A percentile compares a stretch with the other conserved stretches of the same genome.
phyloP scores from a whole-genome alignment of 352 stramenopile genomes.

The Pythium rhizo-oryzae region DNA sequence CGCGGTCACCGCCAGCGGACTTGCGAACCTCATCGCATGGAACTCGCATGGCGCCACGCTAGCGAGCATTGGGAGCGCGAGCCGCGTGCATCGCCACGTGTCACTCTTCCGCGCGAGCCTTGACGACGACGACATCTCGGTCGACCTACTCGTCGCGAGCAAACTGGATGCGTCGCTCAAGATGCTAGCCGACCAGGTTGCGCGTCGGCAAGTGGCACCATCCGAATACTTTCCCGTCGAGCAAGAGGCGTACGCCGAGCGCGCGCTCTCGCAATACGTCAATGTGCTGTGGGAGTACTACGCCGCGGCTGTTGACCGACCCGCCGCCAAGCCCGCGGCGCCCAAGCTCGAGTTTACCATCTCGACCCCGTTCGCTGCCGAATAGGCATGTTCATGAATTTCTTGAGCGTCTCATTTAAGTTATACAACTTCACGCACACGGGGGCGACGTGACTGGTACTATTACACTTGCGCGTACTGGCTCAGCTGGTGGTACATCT shows the following conservation, averaged over 20 bases:
- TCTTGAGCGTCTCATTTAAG: conserved; percentile 1
- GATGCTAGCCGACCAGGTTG: conserved; percentile 82
- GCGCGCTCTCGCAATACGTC: conserved; percentile 74
- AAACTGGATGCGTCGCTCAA: conserved; percentile 88
- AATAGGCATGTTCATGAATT: conserved; percentile 29
- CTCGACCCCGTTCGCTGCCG: conserved; percentile 64
- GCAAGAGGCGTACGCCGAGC: conserved; percentile 74
- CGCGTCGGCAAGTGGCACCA: background rate
- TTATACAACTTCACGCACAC: background rate
- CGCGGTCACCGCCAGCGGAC: conserved; percentile 32
- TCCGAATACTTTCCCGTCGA: conserved; percentile 59
- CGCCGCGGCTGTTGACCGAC: conserved; percentile 61
- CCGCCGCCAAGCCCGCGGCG: conserved; percentile 46
- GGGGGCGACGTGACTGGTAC: too few species aligned
- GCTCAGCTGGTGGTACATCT: conserved; percentile 80
- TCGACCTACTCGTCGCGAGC: conserved; percentile 82
- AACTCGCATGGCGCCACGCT: conserved; percentile 56
- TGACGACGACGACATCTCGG: conserved; percentile 77
- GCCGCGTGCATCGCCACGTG: conserved; percentile 29
- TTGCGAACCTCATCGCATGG: conserved; percentile 69
- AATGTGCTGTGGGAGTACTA: conserved; percentile 85
- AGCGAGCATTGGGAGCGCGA: background rate
- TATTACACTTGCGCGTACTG: conserved; percentile 66
- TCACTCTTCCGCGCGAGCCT: conserved; percentile 77
- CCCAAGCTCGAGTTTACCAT: conserved; percentile 86